A percentile compares a stretch with the other conserved stretches of the same genome.
These are phyloP conservation scores for Flaveria sonorensis DNA, from an alignment of 129 eudicot genomes.

Conservation along the genomic window DNA sequence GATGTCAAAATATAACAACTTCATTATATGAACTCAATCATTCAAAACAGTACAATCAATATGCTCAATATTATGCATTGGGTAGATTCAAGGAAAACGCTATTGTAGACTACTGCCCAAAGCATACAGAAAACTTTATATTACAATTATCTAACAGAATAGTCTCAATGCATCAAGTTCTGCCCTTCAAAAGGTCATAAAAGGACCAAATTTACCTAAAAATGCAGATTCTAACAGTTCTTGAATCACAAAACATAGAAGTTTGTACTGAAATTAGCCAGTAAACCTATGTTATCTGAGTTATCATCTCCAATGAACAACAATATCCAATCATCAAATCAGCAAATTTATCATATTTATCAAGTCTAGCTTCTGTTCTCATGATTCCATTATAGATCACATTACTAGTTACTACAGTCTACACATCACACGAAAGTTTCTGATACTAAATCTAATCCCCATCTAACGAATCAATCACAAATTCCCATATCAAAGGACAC, in stretches of 20 bases:
- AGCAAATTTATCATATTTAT: conserved; percentile 3
- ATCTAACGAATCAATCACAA: not conserved
- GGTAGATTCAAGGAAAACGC: not conserved
- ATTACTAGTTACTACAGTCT: not conserved
- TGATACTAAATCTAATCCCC: not conserved
- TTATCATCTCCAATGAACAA: not conserved
- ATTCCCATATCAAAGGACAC: not conserved
- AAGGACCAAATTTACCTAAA: not conserved
- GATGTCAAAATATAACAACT: not conserved
- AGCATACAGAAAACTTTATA: not conserved
- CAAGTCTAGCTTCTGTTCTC: not conserved
- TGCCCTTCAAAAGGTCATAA: not conserved
- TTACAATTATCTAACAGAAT: not conserved
- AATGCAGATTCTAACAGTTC: too few relatives aligned
- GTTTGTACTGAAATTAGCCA: not conserved
- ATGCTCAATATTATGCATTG: not conserved
- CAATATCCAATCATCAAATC: not conserved
- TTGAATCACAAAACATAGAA: too few relatives aligned
- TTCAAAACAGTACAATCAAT: not conserved
- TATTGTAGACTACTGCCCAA: not conserved
- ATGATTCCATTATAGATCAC: not conserved
- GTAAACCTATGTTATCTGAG: not conserved
- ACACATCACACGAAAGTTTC: not conserved
- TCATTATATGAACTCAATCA: not conserved
- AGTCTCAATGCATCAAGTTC: not conserved